Conservation (phyloP, 1,284 basidiomycete genomes). For the Tremellales sp. region DNA sequence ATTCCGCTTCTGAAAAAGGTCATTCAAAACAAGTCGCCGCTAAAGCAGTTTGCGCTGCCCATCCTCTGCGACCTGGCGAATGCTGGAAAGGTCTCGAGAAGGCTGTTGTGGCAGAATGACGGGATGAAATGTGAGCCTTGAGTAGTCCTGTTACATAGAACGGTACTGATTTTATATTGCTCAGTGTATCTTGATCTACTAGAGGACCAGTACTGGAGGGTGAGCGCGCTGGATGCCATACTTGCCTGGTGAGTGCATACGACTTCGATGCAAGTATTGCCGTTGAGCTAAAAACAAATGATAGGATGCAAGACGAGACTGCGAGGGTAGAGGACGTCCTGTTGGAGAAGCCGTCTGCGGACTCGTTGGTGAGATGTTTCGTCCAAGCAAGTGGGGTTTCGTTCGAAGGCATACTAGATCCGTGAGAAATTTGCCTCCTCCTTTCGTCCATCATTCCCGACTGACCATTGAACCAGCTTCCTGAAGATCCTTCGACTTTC, state of each 20-base stretch:
- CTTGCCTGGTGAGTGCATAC: conserved; percentile 67
- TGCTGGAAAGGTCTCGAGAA: conserved; percentile 85
- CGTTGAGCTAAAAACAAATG: background rate
- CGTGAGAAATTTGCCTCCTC: conserved; percentile 49
- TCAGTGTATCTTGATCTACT: conserved; percentile 77
- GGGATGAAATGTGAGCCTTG: conserved; percentile 56
- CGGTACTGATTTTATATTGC: background rate
- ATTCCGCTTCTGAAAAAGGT: conserved; percentile 85
- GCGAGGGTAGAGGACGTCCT: conserved; percentile 87
- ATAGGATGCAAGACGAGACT: conserved; percentile 89
- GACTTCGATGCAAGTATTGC: background rate
- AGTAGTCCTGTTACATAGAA: background rate
- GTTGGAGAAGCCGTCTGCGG: conserved; percentile 63
- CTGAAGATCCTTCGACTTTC: conserved; percentile 85
- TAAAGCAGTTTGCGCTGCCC: conserved; percentile 94
- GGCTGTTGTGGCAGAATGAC: conserved; percentile 81
- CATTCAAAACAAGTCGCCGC: conserved; percentile 77
- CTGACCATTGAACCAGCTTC: conserved; percentile 52
- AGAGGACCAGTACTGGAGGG: conserved; percentile 92
- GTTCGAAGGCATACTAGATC: conserved; percentile 92
- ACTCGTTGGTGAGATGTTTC: conserved; percentile 76
- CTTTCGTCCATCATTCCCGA: background rate
- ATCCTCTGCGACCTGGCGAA: conserved; percentile 93
- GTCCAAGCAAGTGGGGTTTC: conserved; percentile 82
- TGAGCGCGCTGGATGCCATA: conserved; percentile 85